These are phyloP conservation scores for Dictyostelium capitatum DNA, from an alignment of 78 protist genomes.

Conservation along the genomic window DNA sequence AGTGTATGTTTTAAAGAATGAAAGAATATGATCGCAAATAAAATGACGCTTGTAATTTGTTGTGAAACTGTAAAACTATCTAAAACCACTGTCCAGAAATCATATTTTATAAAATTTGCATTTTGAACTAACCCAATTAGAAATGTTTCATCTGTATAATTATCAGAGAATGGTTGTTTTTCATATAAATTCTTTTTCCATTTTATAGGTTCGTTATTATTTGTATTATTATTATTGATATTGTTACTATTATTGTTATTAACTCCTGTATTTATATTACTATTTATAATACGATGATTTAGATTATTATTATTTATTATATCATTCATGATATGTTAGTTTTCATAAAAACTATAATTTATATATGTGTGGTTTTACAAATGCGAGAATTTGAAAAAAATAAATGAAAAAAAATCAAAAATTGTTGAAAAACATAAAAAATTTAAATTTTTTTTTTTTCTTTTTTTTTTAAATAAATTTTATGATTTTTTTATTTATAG, in stretches of 20 bases:
- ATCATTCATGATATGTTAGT: not conserved
- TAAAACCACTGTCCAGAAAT: constrained; percentile 73
- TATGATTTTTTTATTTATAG: not conserved
- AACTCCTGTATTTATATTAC: not conserved
- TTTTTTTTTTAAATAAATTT: not conserved
- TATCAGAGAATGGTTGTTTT: constrained; percentile 81
- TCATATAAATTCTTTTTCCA: constrained; percentile 81
- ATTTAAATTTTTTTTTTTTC: no score
- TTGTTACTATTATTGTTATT: constrained; percentile 17
- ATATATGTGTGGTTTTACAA: not conserved
- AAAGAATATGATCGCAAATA: constrained; percentile 52
- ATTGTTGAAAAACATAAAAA: no score
- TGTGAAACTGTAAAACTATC: constrained; percentile 75
- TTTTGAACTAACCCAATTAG: constrained; percentile 68
- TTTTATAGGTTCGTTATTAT: not conserved
- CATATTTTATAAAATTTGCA: constrained; percentile 82
- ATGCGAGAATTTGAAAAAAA: not conserved
- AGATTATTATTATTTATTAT: not conserved
- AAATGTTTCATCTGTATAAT: constrained; percentile 81
- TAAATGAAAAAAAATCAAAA: not conserved
- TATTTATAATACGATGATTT: not conserved
- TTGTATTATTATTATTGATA: not conserved
- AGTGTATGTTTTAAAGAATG: constrained; percentile 58
- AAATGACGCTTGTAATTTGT: constrained; percentile 70
- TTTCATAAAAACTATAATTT: not conserved